These are phyloP conservation scores for Russula earlei DNA, from an alignment of 768 basidiomycete species.

Conservation along the genomic window DNA sequence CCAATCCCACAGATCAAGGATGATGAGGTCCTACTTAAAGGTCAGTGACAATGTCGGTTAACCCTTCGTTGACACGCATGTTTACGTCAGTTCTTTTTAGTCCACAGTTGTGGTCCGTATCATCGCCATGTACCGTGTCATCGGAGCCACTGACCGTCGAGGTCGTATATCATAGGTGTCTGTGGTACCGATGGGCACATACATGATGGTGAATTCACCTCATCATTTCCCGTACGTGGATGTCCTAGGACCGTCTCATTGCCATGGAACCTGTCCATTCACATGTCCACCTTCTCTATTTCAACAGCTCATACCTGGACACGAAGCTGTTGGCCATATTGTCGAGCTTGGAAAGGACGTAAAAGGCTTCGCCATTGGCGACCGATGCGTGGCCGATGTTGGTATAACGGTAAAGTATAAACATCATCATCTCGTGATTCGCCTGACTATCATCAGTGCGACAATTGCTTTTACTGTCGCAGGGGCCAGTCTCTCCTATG, in stretches of 20 bases:
- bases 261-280: neutral
- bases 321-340: conserved; percentile 65
- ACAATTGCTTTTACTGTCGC: conserved; percentile 79
- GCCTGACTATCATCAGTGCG: conserved; percentile 43
- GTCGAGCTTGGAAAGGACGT: conserved; percentile 75
- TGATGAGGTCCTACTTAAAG: conserved; percentile 70
- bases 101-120: conserved; percentile 24
- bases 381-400: conserved; percentile 80
- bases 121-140: neutral
- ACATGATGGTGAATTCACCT: conserved; percentile 57
- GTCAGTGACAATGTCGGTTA: conserved; percentile 25
- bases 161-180: conserved; percentile 33
- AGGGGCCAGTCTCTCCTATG: conserved; percentile 76
- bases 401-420: conserved; percentile 48
- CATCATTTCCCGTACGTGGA: conserved; percentile 52
- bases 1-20: conserved; percentile 57
- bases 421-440: neutral
- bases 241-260: neutral
- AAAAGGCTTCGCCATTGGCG: conserved; percentile 63
- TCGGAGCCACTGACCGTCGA: neutral
- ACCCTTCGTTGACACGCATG: neutral
- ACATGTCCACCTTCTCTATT: neutral
- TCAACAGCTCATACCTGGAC: conserved; percentile 56
- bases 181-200: conserved; percentile 65
- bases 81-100: neutral